Base-by-base conservation (phyloP, 2,329 filamentous ascomycete species). In the Orbilia oligospora region DNA sequence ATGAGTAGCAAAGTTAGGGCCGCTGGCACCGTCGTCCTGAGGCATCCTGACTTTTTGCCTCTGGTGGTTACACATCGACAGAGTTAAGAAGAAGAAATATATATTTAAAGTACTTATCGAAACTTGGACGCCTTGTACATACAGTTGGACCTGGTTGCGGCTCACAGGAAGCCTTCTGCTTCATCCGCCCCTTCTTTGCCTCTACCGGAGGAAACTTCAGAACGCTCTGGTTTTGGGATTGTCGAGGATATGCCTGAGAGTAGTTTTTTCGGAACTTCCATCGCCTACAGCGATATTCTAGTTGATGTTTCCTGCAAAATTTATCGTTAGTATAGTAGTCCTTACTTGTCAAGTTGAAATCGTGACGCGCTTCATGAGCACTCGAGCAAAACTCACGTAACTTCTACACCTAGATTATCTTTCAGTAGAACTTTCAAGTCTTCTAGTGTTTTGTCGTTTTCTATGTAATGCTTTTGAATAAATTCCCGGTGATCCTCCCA, bases 261-360 rank as follows among this genome's bases (percentile, higher is more conserved):
- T 16, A 65, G 36, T 65, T 48, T 22, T 65, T 65, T 3, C 61
- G 61, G 18, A 65, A 65, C 14, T 65, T 65, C 61, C 61, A 65
- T 36, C 61, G 30, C 30, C 61, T 65, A 51, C 61, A 65, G 22
- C 61, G 61, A 41, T 65, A 65, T 51, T 65, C 61, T 22, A 65
- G 61, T 5, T 65, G 61, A 5, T 65, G 41, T 65, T 65, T 65
- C 10, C 61, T 65, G 20, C 30, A 18, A 27, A 65, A 22, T 1
- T 5, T 24, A 10, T 20, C 10, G 24, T 65, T 24, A 49, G 61
- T 49, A 36, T 20, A 5, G 18, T 20, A 46, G 38, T 10, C 44
- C 9, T 46, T 5, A 46, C 5, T 4, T 46, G 16, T 9, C 44
- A 46, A 20, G n/a, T 20, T 6, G 16, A 5, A 18, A 9, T 2